These are phyloP conservation scores for Phytophthora chlamydospora DNA, from an alignment of 352 stramenopile genomes.

Conservation along the genomic window DNA sequence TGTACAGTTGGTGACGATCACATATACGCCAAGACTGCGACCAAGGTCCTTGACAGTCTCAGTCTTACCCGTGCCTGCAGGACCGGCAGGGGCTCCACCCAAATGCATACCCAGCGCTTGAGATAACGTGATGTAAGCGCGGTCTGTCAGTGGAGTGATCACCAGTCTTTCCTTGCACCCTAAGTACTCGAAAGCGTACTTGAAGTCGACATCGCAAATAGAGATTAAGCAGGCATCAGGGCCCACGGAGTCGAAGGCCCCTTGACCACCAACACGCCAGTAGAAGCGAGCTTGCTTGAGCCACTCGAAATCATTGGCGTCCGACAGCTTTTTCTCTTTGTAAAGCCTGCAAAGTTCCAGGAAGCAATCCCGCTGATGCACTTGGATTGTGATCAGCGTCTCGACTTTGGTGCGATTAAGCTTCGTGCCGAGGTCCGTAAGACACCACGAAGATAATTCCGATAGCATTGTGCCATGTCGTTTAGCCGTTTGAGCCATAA, in stretches of 20 bases:
- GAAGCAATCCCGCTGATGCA: conserved; percentile 88
- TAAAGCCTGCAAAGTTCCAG: conserved; percentile 69
- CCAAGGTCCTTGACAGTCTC: conserved; percentile 93
- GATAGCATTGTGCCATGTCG: conserved; percentile 80
- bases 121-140: conserved; percentile 92
- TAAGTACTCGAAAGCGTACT: conserved; percentile 94
- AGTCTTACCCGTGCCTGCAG: conserved; percentile 92
- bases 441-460: conserved; percentile 92
- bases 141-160: conserved; percentile 92
- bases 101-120: conserved; percentile 91
- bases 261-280: conserved; percentile 50
- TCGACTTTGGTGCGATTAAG: conserved; percentile 94
- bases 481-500: conserved; percentile 88
- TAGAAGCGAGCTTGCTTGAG: conserved; percentile 85
- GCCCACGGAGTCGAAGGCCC: conserved; percentile 85
- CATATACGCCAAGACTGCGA: conserved; percentile 89
- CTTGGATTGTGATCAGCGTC: conserved; percentile 94
- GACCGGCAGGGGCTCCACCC: conserved; percentile 84
- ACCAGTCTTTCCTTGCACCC: conserved; percentile 91
- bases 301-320: conserved; percentile 86
- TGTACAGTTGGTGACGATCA: conserved; percentile 94
- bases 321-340: conserved; percentile 81
- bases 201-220: conserved; percentile 93
- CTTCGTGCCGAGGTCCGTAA: conserved; percentile 90
- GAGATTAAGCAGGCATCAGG: conserved; percentile 94